Base-by-base conservation (phyloP, 1,139 yeast species). In the Yarrowia galli region DNA sequence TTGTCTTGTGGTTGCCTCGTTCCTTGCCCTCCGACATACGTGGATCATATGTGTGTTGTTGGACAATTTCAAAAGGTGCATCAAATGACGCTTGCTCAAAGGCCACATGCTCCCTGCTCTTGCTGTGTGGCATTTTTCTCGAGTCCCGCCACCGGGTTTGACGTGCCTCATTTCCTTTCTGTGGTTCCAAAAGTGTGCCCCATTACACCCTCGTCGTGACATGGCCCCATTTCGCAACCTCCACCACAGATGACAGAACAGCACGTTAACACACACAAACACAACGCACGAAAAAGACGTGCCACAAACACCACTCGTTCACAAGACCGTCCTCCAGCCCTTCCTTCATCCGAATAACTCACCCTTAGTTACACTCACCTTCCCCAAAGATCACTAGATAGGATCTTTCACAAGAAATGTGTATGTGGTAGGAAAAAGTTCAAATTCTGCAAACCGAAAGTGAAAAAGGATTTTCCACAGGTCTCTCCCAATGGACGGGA, bases 381-480 rank as follows among this genome's bases (percentile, higher is more conserved):
- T 58, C 64, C 64, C 64, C 64, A 58, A 58, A 58, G 64, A 58
- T 58, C 64, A 58, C 64, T 58, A 43, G 12, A 58, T 58, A 58
- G 64, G 64, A 58, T 58, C 64, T 58, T 58, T 58, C 64, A 58
- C 64, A 58, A 58, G 64, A 58, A 58, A 58, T 58, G 64, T 58
- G 64, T 58, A 54, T 58, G 64, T 58, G 64, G 64, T 58, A 43
- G 64, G 45, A 58, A 58, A 58, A 58, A 43, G 40, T 58, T 40
- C 49, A 58, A 58, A 58, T 42, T 42, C 49, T 58, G 51, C 64
- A 58, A 58, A 58, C 51, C 64, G 51, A 58, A 58, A 58, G 42
- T 58, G 64, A 58, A 58, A 58, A 43, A 58, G 64, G 61, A 54
- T 54, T 54, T 54, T 54, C 61, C 64, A 43, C 32, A 25, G 28